Evolutionary conservation across 495 filamentous ascomycete genomes (phyloP), one percentile per base, ranked within the genome.

Genomic region (Pseudevernia furfuracea): DNA sequence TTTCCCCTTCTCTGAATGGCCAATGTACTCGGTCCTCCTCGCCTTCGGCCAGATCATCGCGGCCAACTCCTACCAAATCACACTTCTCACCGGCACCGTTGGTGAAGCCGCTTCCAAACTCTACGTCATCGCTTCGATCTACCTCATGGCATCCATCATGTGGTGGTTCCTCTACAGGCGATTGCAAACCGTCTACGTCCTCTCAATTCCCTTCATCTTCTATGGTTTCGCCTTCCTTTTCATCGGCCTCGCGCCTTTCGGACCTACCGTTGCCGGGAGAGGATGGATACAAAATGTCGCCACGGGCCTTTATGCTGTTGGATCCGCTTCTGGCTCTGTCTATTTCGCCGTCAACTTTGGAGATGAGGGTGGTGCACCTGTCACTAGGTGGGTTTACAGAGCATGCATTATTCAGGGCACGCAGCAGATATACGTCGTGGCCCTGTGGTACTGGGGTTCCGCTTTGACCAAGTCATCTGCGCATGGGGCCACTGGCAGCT

Each of bases 341-440:
- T 84, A 79, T 71, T 88, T 88, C 71, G 81, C 85, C 5, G 77
- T 88, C 59, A 89, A 89, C 72, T 88, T 89, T 70, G 86, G 85
- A 61, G 80, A 81, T 65, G 82, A 87, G 69, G 83, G 81, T 75
- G 81, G 82, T 61, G 76, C 83, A 4, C 84, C 86, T 7, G 77
- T 84, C 32, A 84, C 79, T 49, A 78, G 81, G 48, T 89, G 86
- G 86, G 82, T 82, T 65, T 84, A 81, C 68, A 82, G 86, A 36
- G 86, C 86, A 52, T 81, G 83, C 70, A 67, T 82, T 39, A 82
- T 88, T 62, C 82, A 86, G 69, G 86, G 86, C 23, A 80, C 83
- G 23, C 82, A 85, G 63, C 85, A 87, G 65, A 74, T 87, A 49
- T 88, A 87, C 74, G 79, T 82, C 65, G 79, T 81, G 7, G 77